Base-by-base conservation (phyloP, 2,329 filamentous ascomycete genomes). In the Hymenoscyphus fraxineus region DNA sequence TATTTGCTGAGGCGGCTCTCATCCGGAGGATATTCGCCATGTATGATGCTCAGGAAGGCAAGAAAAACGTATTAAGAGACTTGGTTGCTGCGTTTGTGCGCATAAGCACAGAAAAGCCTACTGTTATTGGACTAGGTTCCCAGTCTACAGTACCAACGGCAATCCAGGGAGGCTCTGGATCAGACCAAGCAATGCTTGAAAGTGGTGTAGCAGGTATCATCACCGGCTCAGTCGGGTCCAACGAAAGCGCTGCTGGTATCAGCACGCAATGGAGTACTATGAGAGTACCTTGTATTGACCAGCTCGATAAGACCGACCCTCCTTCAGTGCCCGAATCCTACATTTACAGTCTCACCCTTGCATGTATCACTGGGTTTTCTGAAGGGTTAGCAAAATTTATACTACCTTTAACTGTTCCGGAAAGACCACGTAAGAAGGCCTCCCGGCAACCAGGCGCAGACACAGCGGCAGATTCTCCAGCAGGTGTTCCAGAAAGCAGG, bases 311-410 rank as follows among this genome's bases (percentile, higher is more conserved):
- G 76, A 85, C 87, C 0, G 93, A 97, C 58, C 85, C 94, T 0
- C 93, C 94, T 3, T 72, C 81, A 0, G 85, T 96, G 27, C 95
- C 95, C 0, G 94, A 97, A 66, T 97, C 95, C 0, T 99, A 99
- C 73, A 84, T 97, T 7, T 98, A 97, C 77, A 92, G 90, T 67
- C 81, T 99, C 58, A 91, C 94, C 1, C 79, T 99, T 54, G 90
- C 91, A 2, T 98, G 94, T 73, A 89, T 99, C 65, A 94, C 91
- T 56, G 92, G 88, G 1, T 85, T 99, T 59, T 96, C 94, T 0
- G 95, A 99, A 73, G 93, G 92, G 1, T 81, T 99, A 19, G 95
- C 94, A 38, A 97, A 94, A 75, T 96, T 97, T 70, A 90, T 98
- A 58, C 82, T 99, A 15, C 95, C 95, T 0, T 79, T 99, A 44